These are phyloP conservation scores for Mycena vulgaris DNA, from an alignment of 768 basidiomycete genomes.

Conservation along the genomic window DNA sequence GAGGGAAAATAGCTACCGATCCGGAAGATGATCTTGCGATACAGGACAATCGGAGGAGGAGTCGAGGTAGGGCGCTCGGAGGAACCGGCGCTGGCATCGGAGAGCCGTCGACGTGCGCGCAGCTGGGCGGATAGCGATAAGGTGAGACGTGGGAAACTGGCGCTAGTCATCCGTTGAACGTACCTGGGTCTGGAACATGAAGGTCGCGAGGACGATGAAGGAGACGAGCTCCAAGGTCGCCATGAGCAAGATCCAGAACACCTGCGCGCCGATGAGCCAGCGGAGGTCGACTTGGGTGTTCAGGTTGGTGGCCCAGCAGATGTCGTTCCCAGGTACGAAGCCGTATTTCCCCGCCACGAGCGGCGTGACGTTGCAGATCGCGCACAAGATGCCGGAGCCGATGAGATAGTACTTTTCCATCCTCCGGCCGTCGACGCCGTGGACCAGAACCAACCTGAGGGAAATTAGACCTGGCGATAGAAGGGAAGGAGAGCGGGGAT, in stretches of 20 bases:
- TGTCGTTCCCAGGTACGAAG: neutral
- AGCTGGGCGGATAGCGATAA: neutral
- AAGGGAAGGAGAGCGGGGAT: neutral
- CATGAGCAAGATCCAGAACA: conserved; percentile 17
- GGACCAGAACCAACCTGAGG: conserved; percentile 10
- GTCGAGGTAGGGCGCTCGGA: neutral
- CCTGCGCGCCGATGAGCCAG: conserved; percentile 10
- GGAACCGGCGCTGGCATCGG: neutral
- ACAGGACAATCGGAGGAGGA: neutral
- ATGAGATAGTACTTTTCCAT: conserved; percentile 28
- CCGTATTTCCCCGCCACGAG: conserved; percentile 15
- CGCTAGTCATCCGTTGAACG: neutral
- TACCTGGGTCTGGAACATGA: neutral
- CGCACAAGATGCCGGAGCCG: neutral
- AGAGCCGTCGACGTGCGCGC: neutral
- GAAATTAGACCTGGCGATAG: neutral
- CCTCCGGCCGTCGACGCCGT: conserved; percentile 11
- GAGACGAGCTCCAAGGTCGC: conserved; percentile 1
- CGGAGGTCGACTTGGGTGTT: neutral
- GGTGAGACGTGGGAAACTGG: neutral
- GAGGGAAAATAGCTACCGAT: conserved; percentile 5
- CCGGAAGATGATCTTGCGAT: conserved; percentile 12
- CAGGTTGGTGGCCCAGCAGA: conserved; percentile 4
- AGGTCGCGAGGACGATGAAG: neutral
- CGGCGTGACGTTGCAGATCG: conserved; percentile 1